Base-by-base conservation (phyloP, 495 filamentous ascomycete species). In the Parachaetomium inaequale region DNA sequence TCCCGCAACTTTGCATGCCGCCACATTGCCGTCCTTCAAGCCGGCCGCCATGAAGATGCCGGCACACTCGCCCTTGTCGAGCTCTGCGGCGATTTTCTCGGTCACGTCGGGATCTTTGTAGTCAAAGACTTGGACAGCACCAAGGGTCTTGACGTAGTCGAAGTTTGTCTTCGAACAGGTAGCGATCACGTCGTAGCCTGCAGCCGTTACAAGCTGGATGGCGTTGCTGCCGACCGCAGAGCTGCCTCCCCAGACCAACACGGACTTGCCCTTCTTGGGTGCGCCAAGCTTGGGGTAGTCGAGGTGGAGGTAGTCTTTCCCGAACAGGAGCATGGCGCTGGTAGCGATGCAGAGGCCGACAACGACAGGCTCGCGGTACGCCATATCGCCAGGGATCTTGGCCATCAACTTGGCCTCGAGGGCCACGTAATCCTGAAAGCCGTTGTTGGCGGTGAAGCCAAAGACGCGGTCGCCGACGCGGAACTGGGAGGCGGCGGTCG, bases 101-200 rank as follows among this genome's bases (percentile, higher is more conserved):
- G 69, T 63, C 5, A 75, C 65, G 53, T 63, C 56, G 11, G 68
- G 43, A 25, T 68, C 60, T 5, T 76, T 77, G 67, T 88, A 86
- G 65, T 88, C 68, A 62, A 49, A 66, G 32, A 43, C 68, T 34
- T 45, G 29, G 4, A 29, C 50, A 31, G 68, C 68, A 46, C 68
- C 68, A 4, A 70, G 43, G n/a, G 54, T 12, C 46, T 11, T 55
- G 45, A 66, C 68, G 23, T 62, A 62, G 43, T 62, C 63, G 28
- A 82, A 78, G 66, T 85, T 88, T 51, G 74, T 74, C 3, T 72
- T 66, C 0, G 79, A 81, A 5, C 81, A 76, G 0, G 84, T 86
- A 0, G 81, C 72, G 51, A 86, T 67, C 1, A 88, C 85, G n/a
- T 81, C 76, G n/a, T 80, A 79, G 2, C 86, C 87, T 0, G 84